Conservation (phyloP, 192 early-diverging fungal genomes). For the Coemansia sp. region DNA sequence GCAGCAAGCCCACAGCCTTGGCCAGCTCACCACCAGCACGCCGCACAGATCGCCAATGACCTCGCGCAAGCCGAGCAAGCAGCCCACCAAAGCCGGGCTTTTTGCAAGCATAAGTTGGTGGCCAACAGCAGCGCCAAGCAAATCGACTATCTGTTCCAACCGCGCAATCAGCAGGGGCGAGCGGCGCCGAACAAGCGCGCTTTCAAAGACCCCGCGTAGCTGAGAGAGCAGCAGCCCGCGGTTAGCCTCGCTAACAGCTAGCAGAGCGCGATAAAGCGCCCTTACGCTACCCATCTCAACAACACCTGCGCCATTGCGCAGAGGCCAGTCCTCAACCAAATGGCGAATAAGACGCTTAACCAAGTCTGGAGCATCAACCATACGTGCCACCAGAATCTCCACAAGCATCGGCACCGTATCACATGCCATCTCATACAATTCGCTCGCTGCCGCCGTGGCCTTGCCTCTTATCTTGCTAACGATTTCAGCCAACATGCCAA, state of each 20-base stretch:
- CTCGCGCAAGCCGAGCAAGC: constrained; percentile 6
- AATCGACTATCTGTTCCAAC: constrained; percentile 19
- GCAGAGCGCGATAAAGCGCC: constrained; percentile 31
- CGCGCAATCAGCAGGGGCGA: background rate
- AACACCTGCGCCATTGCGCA: background rate
- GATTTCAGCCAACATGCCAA: background rate
- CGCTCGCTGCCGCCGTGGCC: background rate
- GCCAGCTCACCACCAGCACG: constrained; percentile 27
- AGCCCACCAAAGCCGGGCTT: background rate
- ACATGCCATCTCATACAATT: constrained; percentile 15
- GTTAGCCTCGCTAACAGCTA: constrained; percentile 27
- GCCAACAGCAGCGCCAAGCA: constrained; percentile 16
- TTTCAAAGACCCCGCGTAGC: constrained; percentile 7
- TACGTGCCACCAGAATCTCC: constrained; percentile 23
- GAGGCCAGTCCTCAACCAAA: constrained; percentile 31
- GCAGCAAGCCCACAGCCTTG: constrained; percentile 27
- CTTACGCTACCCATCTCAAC: background rate
- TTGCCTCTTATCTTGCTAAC: background rate
- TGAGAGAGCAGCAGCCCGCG: constrained; percentile 18
- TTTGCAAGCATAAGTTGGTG: background rate
- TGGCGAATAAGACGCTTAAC: constrained; percentile 10
- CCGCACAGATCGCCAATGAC: constrained; percentile 18
- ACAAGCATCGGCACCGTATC: constrained; percentile 33
- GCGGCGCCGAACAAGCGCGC: background rate
- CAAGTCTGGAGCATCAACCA: constrained; percentile 10